phyloP scores from a whole-genome alignment of 2,329 filamentous ascomycete genomes.

The Aureobasidium melanogenum region DNA sequence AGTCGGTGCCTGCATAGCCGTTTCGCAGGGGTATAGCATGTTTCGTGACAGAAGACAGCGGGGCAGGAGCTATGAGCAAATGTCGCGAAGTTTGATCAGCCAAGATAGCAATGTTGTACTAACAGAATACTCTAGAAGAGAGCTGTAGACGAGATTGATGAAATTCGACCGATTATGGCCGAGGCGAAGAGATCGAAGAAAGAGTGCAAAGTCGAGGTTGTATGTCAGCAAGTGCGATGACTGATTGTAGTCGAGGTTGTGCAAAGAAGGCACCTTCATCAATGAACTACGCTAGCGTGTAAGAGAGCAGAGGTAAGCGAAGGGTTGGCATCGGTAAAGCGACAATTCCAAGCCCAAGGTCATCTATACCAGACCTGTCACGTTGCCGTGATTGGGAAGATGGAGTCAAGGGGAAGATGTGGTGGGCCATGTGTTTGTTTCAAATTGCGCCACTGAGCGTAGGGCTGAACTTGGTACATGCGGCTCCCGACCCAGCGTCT shows the following conservation, averaged over 20 bases:
- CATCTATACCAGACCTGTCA: slow-evolving; percentile 8
- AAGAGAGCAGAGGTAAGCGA: slow-evolving; percentile 1
- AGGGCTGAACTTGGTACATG: background rate
- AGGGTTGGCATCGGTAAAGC: background rate
- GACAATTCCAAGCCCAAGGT: background rate
- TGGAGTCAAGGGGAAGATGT: background rate
- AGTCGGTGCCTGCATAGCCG: slow-evolving; percentile 5
- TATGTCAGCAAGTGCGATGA: background rate
- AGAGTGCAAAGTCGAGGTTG: background rate
- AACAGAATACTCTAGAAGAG: background rate
- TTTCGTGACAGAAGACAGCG: background rate
- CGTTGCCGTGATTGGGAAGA: background rate
- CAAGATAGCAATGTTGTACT: background rate
- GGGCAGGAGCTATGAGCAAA: background rate
- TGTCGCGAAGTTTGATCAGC: slow-evolving; percentile 2
- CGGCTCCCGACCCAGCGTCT: background rate
- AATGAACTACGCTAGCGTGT: background rate
- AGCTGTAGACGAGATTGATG: background rate
- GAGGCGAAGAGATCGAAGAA: background rate
- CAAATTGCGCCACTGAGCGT: slow-evolving; percentile 7
- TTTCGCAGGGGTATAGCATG: slow-evolving; percentile 5
- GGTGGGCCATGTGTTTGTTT: slow-evolving; percentile 7
- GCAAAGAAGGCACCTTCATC: background rate
- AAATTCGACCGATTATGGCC: background rate
- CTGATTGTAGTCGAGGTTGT: background rate